Evolutionary conservation across 345 rosid genomes (phyloP).

Genomic region (Punica granatum): DNA sequence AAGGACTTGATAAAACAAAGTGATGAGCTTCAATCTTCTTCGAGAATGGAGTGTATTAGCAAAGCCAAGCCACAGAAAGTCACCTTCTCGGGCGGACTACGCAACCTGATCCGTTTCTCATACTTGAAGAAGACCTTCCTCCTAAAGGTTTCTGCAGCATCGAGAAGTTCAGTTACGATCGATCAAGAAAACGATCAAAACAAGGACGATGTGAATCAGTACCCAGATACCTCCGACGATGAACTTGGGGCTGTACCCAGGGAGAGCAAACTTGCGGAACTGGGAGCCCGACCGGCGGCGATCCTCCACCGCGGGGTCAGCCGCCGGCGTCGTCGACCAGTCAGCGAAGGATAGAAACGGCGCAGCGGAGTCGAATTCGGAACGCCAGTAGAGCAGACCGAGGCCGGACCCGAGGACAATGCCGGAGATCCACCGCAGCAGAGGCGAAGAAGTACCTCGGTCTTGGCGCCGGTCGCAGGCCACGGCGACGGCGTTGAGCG

Average conservation of each 20-base stretch:
- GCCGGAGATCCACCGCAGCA: slow-evolving; percentile 46
- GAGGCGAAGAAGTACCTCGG: slow-evolving; percentile 10
- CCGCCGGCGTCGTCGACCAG: slow-evolving; percentile 20
- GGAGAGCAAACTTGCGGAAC: slow-evolving; percentile 52
- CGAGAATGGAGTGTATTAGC: neutral
- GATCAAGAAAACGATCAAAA: neutral
- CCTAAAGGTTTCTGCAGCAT: slow-evolving; percentile 59
- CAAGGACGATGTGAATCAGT: neutral
- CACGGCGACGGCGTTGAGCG: slow-evolving; percentile 13
- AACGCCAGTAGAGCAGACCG: slow-evolving; percentile 47
- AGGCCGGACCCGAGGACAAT: slow-evolving; percentile 47
- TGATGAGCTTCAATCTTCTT: neutral
- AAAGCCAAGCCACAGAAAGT: neutral
- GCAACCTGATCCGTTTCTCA: slow-evolving; percentile 88
- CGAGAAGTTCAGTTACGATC: neutral
- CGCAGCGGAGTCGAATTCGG: slow-evolving; percentile 18
- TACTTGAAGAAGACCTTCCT: slow-evolving; percentile 87
- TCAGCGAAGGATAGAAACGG: slow-evolving; percentile 41
- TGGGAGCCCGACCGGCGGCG: slow-evolving; percentile 14
- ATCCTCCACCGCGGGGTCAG: slow-evolving; percentile 23
- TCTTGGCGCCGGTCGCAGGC: slow-evolving; percentile 10
- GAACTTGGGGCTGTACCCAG: slow-evolving; percentile 46
- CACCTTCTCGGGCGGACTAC: slow-evolving; percentile 95
- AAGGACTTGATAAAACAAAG: neutral
- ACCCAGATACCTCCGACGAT: slow-evolving; percentile 50